A percentile compares a stretch with the other conserved stretches of the same genome.
phyloP scores from a whole-genome alignment of 495 filamentous ascomycete genomes.

The Podospora pseudoanserina region DNA sequence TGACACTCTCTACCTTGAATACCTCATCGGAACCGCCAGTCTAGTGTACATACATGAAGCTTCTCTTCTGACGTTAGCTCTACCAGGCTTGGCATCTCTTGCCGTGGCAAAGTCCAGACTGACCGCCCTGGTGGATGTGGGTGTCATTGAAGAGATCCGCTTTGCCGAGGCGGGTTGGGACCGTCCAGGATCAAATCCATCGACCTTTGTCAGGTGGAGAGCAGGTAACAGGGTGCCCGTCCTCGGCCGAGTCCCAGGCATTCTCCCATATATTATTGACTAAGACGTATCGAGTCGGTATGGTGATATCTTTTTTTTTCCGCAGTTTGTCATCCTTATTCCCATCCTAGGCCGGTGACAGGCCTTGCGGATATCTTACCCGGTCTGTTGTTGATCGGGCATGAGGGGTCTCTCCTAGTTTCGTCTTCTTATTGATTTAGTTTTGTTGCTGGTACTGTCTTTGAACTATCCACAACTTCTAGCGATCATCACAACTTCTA shows the following conservation, averaged over 20 bases:
- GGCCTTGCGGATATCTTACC: neutral
- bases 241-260: conserved; percentile 1
- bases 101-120: neutral
- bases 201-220: neutral
- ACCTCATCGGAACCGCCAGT: too few species aligned
- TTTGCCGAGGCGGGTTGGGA: conserved; percentile 7
- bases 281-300: conserved; percentile 1
- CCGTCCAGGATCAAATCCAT: neutral
- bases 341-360: neutral
- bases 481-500: neutral
- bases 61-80: neutral
- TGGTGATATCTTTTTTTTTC: neutral
- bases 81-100: neutral
- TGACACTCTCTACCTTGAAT: too few species aligned
- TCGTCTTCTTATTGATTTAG: neutral
- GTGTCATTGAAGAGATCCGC: neutral
- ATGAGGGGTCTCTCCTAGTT: neutral
- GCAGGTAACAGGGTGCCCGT: neutral
- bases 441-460: neutral
- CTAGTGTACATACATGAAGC: too few species aligned
- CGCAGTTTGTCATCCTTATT: neutral
- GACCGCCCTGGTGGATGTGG: neutral
- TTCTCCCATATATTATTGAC: neutral
- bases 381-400: neutral
- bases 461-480: neutral